Conservation (phyloP, 1,284 basidiomycete genomes). For the Neonothopanus nambi region DNA sequence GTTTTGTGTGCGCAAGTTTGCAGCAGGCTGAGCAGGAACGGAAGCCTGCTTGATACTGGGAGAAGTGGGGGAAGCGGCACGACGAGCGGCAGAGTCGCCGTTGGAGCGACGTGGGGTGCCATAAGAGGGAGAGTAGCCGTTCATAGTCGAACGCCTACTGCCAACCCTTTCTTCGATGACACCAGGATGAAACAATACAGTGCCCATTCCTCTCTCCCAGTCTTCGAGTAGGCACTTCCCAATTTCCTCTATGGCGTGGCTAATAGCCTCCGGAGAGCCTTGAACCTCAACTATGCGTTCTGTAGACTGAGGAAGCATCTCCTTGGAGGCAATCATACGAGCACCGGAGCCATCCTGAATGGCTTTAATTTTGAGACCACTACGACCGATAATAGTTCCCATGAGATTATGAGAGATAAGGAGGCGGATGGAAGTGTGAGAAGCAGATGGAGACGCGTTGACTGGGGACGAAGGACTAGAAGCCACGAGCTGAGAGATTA, state of each 20-base stretch:
- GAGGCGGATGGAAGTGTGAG: constrained; percentile 90
- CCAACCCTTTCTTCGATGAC: constrained; percentile 71
- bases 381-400: constrained; percentile 98
- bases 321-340: constrained; percentile 96
- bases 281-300: constrained; percentile 98
- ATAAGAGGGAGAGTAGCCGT: constrained; percentile 46
- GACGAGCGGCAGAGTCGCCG: constrained; percentile 46
- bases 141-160: constrained; percentile 47
- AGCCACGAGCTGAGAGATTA: constrained; percentile 88
- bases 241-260: constrained; percentile 92
- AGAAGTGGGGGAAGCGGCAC: constrained; percentile 59
- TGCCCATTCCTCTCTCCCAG: constrained; percentile 92
- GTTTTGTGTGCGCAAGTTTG: constrained; percentile 94
- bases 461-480: constrained; percentile 71
- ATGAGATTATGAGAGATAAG: constrained; percentile 99
- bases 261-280: constrained; percentile 88
- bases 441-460: constrained; percentile 60
- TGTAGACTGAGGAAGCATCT: constrained; percentile 98
- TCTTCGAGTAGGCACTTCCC: constrained; percentile 94
- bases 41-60: constrained; percentile 50
- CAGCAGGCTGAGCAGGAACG: constrained; percentile 51
- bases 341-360: constrained; percentile 98
- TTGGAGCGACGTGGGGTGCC: constrained; percentile 56
- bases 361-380: constrained; percentile 98
- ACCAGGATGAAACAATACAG: constrained; percentile 94